These are phyloP conservation scores for Aspergillus pseudoviridinutans DNA, from an alignment of 2,329 filamentous ascomycete genomes.

Conservation along the genomic window DNA sequence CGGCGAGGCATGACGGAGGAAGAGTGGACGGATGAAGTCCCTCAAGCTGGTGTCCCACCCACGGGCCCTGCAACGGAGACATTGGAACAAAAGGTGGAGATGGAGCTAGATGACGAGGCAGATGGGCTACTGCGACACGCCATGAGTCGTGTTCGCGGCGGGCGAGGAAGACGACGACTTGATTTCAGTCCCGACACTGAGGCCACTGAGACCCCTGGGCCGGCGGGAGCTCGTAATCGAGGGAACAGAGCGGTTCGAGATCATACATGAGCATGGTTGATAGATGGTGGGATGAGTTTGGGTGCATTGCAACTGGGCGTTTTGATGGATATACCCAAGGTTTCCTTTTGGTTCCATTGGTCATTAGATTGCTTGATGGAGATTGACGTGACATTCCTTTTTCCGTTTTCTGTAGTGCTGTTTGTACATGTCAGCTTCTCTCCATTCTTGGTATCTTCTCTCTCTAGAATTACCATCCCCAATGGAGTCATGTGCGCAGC, in stretches of 20 bases:
- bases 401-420: neutral
- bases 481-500: neutral
- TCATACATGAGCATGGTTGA: conserved; percentile 16
- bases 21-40: conserved; percentile 37
- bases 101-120: conserved; percentile 43
- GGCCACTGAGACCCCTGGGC: conserved; percentile 19
- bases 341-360: neutral
- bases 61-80: conserved; percentile 12
- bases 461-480: neutral
- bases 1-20: conserved; percentile 22
- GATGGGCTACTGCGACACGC: conserved; percentile 39
- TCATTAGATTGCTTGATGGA: neutral
- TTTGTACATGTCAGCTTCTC: neutral
- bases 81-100: conserved; percentile 34
- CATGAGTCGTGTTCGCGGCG: conserved; percentile 29
- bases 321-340: conserved; percentile 10
- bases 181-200: conserved; percentile 19
- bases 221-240: conserved; percentile 16
- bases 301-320: conserved; percentile 14
- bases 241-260: conserved; percentile 16
- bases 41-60: conserved; percentile 22
- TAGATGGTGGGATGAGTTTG: neutral
- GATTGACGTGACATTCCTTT: neutral
- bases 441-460: neutral
- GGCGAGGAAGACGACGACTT: conserved; percentile 16